These are phyloP conservation scores for Entamoeba dispar DNA, from an alignment of 208 protist species.

Conservation along the genomic window DNA sequence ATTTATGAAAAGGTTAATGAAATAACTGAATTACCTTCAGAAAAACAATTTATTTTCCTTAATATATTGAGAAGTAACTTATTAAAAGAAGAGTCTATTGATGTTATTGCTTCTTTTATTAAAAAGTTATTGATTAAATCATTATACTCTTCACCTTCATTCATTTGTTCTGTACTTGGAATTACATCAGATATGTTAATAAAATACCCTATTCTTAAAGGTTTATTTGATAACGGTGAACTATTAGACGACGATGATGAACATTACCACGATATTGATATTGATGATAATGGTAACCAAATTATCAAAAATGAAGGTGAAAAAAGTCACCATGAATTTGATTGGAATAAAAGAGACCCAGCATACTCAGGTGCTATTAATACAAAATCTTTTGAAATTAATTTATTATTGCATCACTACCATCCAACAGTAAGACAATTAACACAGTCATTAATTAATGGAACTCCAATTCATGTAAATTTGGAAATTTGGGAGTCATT, in stretches of 20 bases:
- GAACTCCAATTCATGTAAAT: neutral
- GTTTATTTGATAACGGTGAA: neutral
- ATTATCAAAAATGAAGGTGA: neutral
- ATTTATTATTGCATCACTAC: neutral
- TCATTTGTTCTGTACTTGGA: neutral
- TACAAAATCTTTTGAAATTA: neutral
- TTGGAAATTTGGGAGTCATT: neutral
- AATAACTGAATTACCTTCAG: neutral
- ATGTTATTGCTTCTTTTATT: neutral
- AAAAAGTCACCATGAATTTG: neutral
- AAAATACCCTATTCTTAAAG: neutral
- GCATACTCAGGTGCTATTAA: neutral
- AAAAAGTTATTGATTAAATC: neutral
- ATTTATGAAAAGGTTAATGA: neutral
- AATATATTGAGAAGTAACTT: neutral
- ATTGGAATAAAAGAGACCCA: neutral
- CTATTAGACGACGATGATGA: neutral
- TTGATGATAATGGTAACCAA: neutral
- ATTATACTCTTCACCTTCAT: neutral
- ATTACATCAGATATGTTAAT: neutral
- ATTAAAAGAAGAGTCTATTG: neutral
- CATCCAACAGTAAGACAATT: neutral
- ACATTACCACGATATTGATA: neutral
- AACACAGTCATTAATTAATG: neutral
- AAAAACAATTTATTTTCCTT: neutral